These are phyloP conservation scores for Spathaspora hagerdaliae DNA, from an alignment of 805 yeast genomes.

Conservation along the genomic window DNA sequence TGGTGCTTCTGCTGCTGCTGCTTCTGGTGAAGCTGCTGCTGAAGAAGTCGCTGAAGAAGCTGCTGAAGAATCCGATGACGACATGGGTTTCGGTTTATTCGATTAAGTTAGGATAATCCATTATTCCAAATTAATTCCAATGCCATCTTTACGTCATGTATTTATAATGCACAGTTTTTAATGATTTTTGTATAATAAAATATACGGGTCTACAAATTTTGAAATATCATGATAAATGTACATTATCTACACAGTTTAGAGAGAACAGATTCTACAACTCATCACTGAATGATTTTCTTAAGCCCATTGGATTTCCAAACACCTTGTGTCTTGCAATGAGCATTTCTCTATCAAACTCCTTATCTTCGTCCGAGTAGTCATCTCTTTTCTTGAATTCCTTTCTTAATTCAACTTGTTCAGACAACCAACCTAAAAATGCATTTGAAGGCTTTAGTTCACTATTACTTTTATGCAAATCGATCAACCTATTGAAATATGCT, in stretches of 20 bases:
- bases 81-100: slow-evolving; percentile 96
- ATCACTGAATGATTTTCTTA: slow-evolving; percentile 56
- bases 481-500: slow-evolving; percentile 32
- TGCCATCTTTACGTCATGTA: slow-evolving; percentile 1
- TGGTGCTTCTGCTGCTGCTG: slow-evolving; percentile 69
- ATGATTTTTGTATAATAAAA: slow-evolving; percentile 2
- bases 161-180: slow-evolving; percentile 1
- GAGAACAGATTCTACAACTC: slow-evolving; percentile 10
- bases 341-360: slow-evolving; percentile 33
- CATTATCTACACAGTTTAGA: not conserved
- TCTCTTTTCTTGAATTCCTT: slow-evolving; percentile 22
- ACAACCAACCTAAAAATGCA: slow-evolving; percentile 63
- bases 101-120: slow-evolving; percentile 55
- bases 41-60: slow-evolving; percentile 71
- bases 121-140: not conserved
- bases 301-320: slow-evolving; percentile 76
- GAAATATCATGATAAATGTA: not conserved
- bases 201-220: not conserved
- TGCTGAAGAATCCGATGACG: slow-evolving; percentile 62
- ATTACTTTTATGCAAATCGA: slow-evolving; percentile 27
- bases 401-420: slow-evolving; percentile 32
- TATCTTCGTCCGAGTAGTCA: slow-evolving; percentile 26
- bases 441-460: slow-evolving; percentile 24
- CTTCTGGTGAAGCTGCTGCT: slow-evolving; percentile 37
- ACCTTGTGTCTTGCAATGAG: slow-evolving; percentile 53